Evolutionary conservation across 306 rosid genomes (phyloP), one percentile per base, ranked within the genome.

Genomic region (Medicago ruthenica): DNA sequence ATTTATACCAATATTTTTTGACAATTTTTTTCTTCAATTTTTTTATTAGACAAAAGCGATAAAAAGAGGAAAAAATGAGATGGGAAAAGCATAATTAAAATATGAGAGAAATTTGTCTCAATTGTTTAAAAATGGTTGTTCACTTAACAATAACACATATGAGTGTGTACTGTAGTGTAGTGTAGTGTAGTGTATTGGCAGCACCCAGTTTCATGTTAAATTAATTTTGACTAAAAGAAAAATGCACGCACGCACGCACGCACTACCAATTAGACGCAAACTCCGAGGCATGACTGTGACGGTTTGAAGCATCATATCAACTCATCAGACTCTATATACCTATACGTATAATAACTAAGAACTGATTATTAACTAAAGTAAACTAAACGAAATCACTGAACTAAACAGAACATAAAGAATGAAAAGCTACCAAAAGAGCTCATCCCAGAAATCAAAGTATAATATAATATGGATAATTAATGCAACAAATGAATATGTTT

Each of bases 361-460:
- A 54, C 61, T 55, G 4, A 12, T 55, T 4, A 55, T 55, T 55
- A 55, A 55, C 64, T 58, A 58, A 58, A 58, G 39, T 16, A 73
- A 64, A 55, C 64, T 54, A 73, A 20, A 73, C 36, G 34, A 54
- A 65, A 45, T 62, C 71, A n/a, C 48, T 53, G 75, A 69, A 58
- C 70, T 69, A 77, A n/a, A 31, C 76, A 68, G 62, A 50, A 60
- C 76, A 42, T 14, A 55, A 76, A 41, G 53, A 7, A 9, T 21
- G 10, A 60, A 15, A 76, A 62, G 51, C 80, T 39, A 55, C 68
- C 45, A 54, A 40, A 76, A 76, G 65, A 59, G 1, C 37, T 14
- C 5, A 24, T 60, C 66, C 40, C 66, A 14, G 66, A 60, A 60
- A 24, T 27, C 67, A 60, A 60, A 50, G 57, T 45, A 40, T 40